Evolutionary conservation across 768 basidiomycete genomes (phyloP).

Genomic region (Rossbeevera mucosa): DNA sequence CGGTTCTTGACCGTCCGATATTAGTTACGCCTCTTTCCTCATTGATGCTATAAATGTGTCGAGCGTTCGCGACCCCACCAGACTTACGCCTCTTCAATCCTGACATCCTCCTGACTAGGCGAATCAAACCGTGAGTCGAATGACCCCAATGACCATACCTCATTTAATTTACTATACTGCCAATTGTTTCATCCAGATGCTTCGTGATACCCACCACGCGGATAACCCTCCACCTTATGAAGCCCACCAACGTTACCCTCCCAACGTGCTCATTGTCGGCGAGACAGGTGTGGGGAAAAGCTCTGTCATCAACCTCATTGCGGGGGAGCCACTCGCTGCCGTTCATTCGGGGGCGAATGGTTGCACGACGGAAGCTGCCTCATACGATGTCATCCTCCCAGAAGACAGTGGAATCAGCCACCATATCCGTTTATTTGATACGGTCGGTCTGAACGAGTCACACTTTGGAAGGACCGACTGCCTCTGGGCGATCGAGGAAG

Average conservation of each 20-base stretch:
- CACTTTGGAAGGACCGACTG: constrained; percentile 18
- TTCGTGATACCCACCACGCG: not conserved
- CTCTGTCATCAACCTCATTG: constrained; percentile 39
- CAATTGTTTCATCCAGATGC: constrained; percentile 9
- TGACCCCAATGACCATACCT: not conserved
- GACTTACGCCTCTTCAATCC: not conserved
- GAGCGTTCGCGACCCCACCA: not conserved
- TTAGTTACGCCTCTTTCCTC: not conserved
- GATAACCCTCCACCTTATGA: constrained; percentile 21
- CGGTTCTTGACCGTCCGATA: not conserved
- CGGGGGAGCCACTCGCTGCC: constrained; percentile 22
- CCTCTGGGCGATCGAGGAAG: constrained; percentile 29
- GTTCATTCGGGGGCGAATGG: constrained; percentile 31
- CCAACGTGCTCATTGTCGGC: constrained; percentile 37
- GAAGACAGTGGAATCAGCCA: constrained; percentile 13
- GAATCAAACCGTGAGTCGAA: constrained; percentile 12
- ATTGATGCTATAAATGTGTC: constrained; percentile 17
- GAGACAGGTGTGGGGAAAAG: constrained; percentile 36
- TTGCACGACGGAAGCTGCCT: constrained; percentile 32
- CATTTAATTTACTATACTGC: constrained; percentile 1
- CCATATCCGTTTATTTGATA: constrained; percentile 31
- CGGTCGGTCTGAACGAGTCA: constrained; percentile 31
- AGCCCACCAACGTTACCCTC: constrained; percentile 19
- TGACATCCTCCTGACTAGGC: not conserved
- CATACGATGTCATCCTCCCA: constrained; percentile 25